Base-by-base conservation (phyloP, 139 green algal species). In the Mesotaenium endlicherianum region DNA sequence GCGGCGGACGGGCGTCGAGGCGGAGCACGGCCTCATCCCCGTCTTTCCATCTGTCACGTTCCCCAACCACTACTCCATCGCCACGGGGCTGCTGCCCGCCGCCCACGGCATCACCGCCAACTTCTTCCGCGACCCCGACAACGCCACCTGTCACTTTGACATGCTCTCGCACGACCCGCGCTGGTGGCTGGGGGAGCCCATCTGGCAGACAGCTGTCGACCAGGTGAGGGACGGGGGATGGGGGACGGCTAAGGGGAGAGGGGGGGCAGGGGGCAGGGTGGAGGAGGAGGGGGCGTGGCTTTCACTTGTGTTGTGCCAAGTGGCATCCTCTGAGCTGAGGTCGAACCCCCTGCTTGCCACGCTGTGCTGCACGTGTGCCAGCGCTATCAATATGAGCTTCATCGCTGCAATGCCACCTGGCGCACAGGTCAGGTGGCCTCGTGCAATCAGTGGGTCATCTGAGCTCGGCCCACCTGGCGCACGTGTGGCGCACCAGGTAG, bases 11-110 rank as follows among this genome's bases (percentile, higher is more conserved):
- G 84, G 84, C 36, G 81, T 43, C 0, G 30, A 77, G 16, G 64
- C 82, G 49, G 74, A 78, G 43, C 8, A 57, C 14, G 67, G 84
- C 26, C 78, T 90, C 39, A 39, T 87, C n/a, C 84, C 84, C 0
- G 58, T 90, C 0, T 89, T 80, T 80, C 84, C 84, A 8, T 86
- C 70, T 2, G 38, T 88, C 34, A 89, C 84, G 5, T 89, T 89
- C 70, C 84, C 84, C 72, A 89, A 89, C 70, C 84, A 89, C 81
- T 89, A 88, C 39, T 89, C 82, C 81, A 89, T 89, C 38, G 84
- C 39, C 2, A 89, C 84, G 1, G 84, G 84, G 1, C 70, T 89
- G 36, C 45, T 71, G 36, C 76, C 84, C 3, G 40, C 57, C 1
- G 85, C 20, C 4, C 84, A 89, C 57, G 84, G 84, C 64, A 87